Evolutionary conservation across 2,329 filamentous ascomycete species (phyloP).

Genomic region (Coleophoma cylindrospora): DNA sequence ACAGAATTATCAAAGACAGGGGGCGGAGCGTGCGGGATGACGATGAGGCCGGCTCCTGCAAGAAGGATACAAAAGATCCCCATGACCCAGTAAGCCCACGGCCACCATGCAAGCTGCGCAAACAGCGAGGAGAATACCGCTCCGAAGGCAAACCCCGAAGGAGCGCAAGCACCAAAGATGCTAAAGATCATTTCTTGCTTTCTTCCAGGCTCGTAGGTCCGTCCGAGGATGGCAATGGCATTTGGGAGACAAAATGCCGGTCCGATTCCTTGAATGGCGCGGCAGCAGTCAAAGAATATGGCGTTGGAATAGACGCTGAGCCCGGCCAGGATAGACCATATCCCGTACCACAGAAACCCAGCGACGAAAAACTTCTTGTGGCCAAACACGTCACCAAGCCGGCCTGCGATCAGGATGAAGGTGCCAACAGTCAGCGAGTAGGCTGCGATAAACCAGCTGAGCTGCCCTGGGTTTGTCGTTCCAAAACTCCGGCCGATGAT

Average conservation of each 20-base stretch:
- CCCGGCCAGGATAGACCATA: slow-evolving; percentile 16
- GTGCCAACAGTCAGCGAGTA: slow-evolving; percentile 48
- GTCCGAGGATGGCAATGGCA: slow-evolving; percentile 42
- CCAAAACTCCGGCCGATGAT: slow-evolving; percentile 40
- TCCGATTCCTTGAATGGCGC: slow-evolving; percentile 48
- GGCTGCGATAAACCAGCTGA: slow-evolving; percentile 52
- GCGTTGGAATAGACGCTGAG: slow-evolving; percentile 8
- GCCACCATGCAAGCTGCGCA: slow-evolving; percentile 39
- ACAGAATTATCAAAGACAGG: slow-evolving; percentile 24
- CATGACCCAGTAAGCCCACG: slow-evolving; percentile 43
- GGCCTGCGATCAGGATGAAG: slow-evolving; percentile 45
- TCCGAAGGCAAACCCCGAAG: slow-evolving; percentile 38
- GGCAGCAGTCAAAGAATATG: slow-evolving; percentile 37
- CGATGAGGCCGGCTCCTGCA: slow-evolving; percentile 27
- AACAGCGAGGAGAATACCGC: slow-evolving; percentile 35
- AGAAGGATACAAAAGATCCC: slow-evolving; percentile 33
- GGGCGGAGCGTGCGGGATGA: slow-evolving; percentile 31
- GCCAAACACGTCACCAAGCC: slow-evolving; percentile 45
- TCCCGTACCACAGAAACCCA: slow-evolving; percentile 33
- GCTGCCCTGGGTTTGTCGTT: slow-evolving; percentile 34
- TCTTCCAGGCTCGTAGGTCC: slow-evolving; percentile 39
- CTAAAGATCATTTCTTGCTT: slow-evolving; percentile 37
- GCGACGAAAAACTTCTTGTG: slow-evolving; percentile 39
- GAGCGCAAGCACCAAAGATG: slow-evolving; percentile 39
- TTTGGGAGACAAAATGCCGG: slow-evolving; percentile 46